phyloP scores from a whole-genome alignment of 768 basidiomycete species.

The Gloeopeniophorella convolvens region DNA sequence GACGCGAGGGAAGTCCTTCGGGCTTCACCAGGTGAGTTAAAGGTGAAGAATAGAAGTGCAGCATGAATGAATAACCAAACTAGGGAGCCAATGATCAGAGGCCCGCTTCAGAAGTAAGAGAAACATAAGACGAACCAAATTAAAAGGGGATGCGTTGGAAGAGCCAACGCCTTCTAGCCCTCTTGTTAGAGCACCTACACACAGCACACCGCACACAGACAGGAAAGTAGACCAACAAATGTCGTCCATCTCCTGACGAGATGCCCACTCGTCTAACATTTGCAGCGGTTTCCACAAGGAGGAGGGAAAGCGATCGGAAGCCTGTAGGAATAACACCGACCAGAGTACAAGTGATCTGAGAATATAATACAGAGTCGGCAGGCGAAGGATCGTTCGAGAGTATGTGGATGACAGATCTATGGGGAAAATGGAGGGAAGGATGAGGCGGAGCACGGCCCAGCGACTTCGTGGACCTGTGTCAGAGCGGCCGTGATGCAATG shows the following conservation, averaged over 20 bases:
- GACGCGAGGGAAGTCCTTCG: slow-evolving; percentile 47
- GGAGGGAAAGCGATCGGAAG: slow-evolving; percentile 37
- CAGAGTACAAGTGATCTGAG: slow-evolving; percentile 51
- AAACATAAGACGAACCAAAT: slow-evolving; percentile 43
- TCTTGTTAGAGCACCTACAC: slow-evolving; percentile 58
- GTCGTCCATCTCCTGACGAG: slow-evolving; percentile 46
- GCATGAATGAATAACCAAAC: slow-evolving; percentile 73
- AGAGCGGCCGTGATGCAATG: slow-evolving; percentile 23
- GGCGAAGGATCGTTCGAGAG: slow-evolving; percentile 53
- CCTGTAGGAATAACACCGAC: slow-evolving; percentile 53
- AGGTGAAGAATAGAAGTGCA: slow-evolving; percentile 69
- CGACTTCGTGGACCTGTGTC: slow-evolving; percentile 17
- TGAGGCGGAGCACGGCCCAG: slow-evolving; percentile 21
- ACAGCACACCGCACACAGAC: slow-evolving; percentile 57
- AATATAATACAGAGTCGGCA: slow-evolving; percentile 61
- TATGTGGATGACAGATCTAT: slow-evolving; percentile 53
- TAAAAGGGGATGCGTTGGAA: slow-evolving; percentile 57
- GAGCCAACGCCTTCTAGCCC: slow-evolving; percentile 56
- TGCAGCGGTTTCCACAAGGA: slow-evolving; percentile 29
- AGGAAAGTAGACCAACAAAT: slow-evolving; percentile 73
- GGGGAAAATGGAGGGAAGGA: slow-evolving; percentile 47
- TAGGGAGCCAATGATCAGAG: slow-evolving; percentile 24
- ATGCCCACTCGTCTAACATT: slow-evolving; percentile 39
- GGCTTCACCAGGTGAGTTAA: slow-evolving; percentile 44
- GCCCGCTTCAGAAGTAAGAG: background rate